Percentiles rank a stretch among this genome's conserved stretches.
Evolutionary conservation across 768 basidiomycete species (phyloP).

Genomic region (Hypholoma fasciculare): DNA sequence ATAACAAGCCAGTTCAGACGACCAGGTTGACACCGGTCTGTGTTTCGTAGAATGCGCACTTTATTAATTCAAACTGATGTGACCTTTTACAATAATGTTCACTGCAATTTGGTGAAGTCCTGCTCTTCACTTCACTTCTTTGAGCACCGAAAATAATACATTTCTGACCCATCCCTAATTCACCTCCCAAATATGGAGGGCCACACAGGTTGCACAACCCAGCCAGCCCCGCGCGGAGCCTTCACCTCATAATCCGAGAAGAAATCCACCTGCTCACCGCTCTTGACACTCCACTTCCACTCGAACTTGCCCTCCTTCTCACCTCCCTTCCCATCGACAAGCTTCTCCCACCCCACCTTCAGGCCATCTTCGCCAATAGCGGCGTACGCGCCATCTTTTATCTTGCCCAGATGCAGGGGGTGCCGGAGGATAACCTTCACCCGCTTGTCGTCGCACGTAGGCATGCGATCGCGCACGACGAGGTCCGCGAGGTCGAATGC

Average conservation of each 20-base stretch:
- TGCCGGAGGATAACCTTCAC: conserved; percentile 46
- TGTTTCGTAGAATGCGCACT: no score
- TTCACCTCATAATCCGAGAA: conserved; percentile 56
- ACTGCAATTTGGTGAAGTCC: no score
- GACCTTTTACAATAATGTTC: no score
- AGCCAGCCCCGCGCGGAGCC: conserved; percentile 23
- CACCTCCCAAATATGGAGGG: no score
- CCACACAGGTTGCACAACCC: conserved; percentile 6
- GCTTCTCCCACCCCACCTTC: conserved; percentile 34
- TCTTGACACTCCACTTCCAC: conserved; percentile 48
- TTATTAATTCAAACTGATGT: no score
- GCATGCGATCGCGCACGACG: conserved; percentile 48
- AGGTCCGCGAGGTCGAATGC: conserved; percentile 42
- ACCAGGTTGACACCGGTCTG: no score
- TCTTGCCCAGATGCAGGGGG: conserved; percentile 46
- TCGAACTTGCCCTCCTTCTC: conserved; percentile 59
- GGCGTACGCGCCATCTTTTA: conserved; percentile 39
- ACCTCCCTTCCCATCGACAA: conserved; percentile 44
- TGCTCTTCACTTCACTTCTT: no score
- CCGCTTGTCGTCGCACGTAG: conserved; percentile 38
- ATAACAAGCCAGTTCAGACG: no score
- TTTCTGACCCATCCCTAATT: no score
- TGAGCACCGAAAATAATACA: no score
- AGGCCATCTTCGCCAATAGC: conserved; percentile 26
- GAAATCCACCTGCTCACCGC: conserved; percentile 41